A percentile compares a stretch with the other conserved stretches of the same genome.
Evolutionary conservation across 352 stramenopile genomes (phyloP).

Genomic region (Phytophthora multivora): DNA sequence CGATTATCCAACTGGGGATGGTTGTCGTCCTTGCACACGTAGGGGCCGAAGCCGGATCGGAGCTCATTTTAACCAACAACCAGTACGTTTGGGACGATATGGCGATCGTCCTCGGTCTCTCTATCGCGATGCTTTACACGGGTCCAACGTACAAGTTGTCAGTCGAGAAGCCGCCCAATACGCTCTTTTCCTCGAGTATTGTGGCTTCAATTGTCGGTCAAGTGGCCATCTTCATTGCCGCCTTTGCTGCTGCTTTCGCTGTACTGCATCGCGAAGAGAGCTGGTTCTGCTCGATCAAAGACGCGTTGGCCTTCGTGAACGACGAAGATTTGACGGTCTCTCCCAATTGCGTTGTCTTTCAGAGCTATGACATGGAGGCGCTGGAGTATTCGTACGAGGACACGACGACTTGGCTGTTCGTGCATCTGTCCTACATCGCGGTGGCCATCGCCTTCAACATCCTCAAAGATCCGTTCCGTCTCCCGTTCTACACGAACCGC

Average conservation of each 20-base stretch:
- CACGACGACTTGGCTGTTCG: conserved; percentile 62
- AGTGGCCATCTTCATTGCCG: conserved; percentile 46
- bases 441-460: conserved; percentile 64
- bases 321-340: conserved; percentile 20
- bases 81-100: conserved; percentile 70
- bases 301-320: conserved; percentile 32
- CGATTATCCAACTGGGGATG: conserved; percentile 58
- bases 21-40: conserved; percentile 37
- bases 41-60: conserved; percentile 4
- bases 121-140: conserved; percentile 64
- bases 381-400: conserved; percentile 49
- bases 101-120: conserved; percentile 52
- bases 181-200: conserved; percentile 56
- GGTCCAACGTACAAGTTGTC: conserved; percentile 36
- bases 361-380: conserved; percentile 44
- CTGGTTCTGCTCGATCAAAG: conserved; percentile 57
- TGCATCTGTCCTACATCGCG: conserved; percentile 55
- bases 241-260: conserved; percentile 48
- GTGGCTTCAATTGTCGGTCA: conserved; percentile 56
- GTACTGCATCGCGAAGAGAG: conserved; percentile 26
- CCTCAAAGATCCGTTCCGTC: conserved; percentile 53
- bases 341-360: conserved; percentile 43
- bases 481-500: conserved; percentile 51
- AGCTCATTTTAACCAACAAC: conserved; percentile 61
- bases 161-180: conserved; percentile 42